phyloP scores from a whole-genome alignment of 2,329 filamentous ascomycete genomes.

The Hymenotorrendiella dingleyae region DNA sequence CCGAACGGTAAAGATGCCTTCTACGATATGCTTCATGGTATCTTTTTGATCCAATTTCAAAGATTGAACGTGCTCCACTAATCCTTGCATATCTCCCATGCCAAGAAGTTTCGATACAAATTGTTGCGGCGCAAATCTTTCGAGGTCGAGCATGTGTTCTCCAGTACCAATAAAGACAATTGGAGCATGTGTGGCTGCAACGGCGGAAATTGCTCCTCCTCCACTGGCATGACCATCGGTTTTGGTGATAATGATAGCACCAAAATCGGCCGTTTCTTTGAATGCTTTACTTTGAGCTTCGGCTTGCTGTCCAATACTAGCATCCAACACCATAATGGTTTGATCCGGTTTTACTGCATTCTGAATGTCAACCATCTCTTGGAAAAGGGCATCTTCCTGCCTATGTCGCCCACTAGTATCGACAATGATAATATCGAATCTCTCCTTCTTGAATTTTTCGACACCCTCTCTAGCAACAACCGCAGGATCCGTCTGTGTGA shows the following conservation, averaged over 20 bases:
- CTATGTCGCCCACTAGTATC: slow-evolving; percentile 93
- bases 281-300: slow-evolving; percentile 94
- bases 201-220: slow-evolving; percentile 94
- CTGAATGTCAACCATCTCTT: slow-evolving; percentile 97
- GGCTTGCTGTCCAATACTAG: slow-evolving; percentile 92
- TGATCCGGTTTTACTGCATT: slow-evolving; percentile 84
- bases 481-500: slow-evolving; percentile 94
- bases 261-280: slow-evolving; percentile 95
- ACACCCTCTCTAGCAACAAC: slow-evolving; percentile 93
- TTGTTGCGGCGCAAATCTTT: slow-evolving; percentile 85
- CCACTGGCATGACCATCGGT: slow-evolving; percentile 93
- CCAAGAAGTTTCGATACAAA: slow-evolving; percentile 92
- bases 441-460: slow-evolving; percentile 98
- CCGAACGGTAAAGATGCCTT: slow-evolving; percentile 91
- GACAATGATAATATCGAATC: slow-evolving; percentile 97
- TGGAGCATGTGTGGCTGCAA: slow-evolving; percentile 91
- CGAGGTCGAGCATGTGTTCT: slow-evolving; percentile 93
- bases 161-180: slow-evolving; percentile 98
- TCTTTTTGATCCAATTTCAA: slow-evolving; percentile 96
- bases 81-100: slow-evolving; percentile 93
- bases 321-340: slow-evolving; percentile 97
- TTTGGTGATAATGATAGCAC: slow-evolving; percentile 98
- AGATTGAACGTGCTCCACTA: slow-evolving; percentile 94
- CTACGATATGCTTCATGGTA: slow-evolving; percentile 97
- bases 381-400: slow-evolving; percentile 91